Percentiles rank a stretch among this genome's conserved stretches.
These are phyloP conservation scores for Chaetomiaceae sp. DNA, from an alignment of 2,329 filamentous ascomycete genomes.

Conservation along the genomic window DNA sequence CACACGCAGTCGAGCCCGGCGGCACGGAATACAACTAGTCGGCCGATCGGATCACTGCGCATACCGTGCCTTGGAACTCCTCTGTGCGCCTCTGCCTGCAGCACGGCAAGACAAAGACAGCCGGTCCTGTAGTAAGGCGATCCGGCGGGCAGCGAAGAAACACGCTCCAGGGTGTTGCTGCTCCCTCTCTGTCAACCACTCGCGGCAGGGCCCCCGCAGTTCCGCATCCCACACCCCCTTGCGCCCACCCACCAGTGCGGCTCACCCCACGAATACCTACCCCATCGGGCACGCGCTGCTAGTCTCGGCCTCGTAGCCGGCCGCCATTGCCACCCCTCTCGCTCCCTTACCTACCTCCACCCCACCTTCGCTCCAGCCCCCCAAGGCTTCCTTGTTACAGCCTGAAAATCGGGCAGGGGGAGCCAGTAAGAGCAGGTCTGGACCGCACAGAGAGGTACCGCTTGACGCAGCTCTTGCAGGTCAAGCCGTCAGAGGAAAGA, in stretches of 20 bases:
- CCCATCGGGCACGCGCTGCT: slow-evolving; percentile 20
- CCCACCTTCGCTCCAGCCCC: slow-evolving; percentile 22
- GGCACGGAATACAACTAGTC: slow-evolving; percentile 18
- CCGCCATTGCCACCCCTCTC: slow-evolving; percentile 19
- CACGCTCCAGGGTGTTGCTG: background rate
- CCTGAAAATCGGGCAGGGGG: slow-evolving; percentile 42
- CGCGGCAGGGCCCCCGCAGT: slow-evolving; percentile 36
- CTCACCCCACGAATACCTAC: slow-evolving; percentile 11
- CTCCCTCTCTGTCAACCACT: slow-evolving; percentile 18
- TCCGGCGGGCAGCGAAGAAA: slow-evolving; percentile 27
- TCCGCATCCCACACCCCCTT: slow-evolving; percentile 33
- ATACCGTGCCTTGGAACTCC: too few relatives aligned
- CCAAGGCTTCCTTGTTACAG: slow-evolving; percentile 41
- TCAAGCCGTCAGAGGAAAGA: slow-evolving; percentile 42
- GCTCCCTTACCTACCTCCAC: slow-evolving; percentile 10
- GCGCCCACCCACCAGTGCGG: slow-evolving; percentile 16
- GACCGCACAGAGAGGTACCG: slow-evolving; percentile 33
- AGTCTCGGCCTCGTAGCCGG: slow-evolving; percentile 20
- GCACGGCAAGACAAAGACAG: too few relatives aligned
- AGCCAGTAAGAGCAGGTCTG: slow-evolving; percentile 32
- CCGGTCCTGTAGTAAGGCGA: too few relatives aligned
- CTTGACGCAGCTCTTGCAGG: slow-evolving; percentile 53
- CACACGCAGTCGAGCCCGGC: slow-evolving; percentile 21
- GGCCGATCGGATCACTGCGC: slow-evolving; percentile 13
- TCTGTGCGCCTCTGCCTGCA: too few relatives aligned